phyloP scores from a whole-genome alignment of 192 early-diverging fungal species.

The Gigaspora rosea region DNA sequence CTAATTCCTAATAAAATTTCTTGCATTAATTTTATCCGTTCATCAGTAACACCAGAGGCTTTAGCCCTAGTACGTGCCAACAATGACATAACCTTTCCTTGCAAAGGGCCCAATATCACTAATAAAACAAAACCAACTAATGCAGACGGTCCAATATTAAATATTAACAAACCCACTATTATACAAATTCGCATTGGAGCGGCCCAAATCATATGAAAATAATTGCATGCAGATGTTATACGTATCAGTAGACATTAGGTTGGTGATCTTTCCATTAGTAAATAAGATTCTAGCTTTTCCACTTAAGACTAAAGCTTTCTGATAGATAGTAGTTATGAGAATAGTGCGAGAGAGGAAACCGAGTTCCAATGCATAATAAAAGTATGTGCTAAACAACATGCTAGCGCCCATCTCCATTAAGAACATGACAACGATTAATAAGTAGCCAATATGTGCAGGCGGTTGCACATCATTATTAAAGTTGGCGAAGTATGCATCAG shows the following conservation, averaged over 20 bases:
- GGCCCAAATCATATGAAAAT: constrained; percentile 52
- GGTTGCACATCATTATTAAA: background rate
- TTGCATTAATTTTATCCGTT: constrained; percentile 69
- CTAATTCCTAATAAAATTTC: constrained; percentile 73
- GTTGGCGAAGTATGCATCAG: background rate
- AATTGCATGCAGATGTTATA: constrained; percentile 51
- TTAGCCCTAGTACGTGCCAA: constrained; percentile 44
- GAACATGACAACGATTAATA: constrained; percentile 41
- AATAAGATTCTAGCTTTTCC: constrained; percentile 49
- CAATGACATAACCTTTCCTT: constrained; percentile 36
- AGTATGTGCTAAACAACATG: constrained; percentile 43
- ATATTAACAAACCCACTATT: constrained; percentile 46
- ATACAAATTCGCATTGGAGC: constrained; percentile 46
- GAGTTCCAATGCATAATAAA: constrained; percentile 44
- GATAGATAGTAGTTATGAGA: constrained; percentile 53
- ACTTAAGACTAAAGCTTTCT: constrained; percentile 52
- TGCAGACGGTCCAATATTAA: constrained; percentile 60
- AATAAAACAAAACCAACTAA: constrained; percentile 63
- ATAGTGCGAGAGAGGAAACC: constrained; percentile 47
- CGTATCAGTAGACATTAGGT: constrained; percentile 76
- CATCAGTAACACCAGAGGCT: constrained; percentile 62
- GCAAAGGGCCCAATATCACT: constrained; percentile 42
- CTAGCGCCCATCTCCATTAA: constrained; percentile 48
- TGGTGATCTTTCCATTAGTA: constrained; percentile 69
- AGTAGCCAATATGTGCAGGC: constrained; percentile 40